A percentile compares a stretch with the other conserved stretches of the same genome.
phyloP scores from a whole-genome alignment of 2,329 filamentous ascomycete species.

The Ophiostoma himal-ulmi region DNA sequence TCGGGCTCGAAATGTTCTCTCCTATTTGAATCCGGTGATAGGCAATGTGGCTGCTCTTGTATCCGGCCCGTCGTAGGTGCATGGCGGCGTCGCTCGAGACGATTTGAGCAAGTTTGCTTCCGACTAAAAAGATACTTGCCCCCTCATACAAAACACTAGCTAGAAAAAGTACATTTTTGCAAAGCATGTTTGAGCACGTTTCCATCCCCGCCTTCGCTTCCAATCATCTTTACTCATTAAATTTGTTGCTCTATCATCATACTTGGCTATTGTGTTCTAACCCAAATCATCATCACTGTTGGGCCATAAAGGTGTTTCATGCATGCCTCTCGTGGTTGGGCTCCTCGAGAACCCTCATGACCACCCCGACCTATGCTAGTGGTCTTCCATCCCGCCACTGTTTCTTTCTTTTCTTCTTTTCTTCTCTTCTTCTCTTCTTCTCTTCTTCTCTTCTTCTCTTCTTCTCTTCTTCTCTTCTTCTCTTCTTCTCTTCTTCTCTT shows the following conservation, averaged over 20 bases:
- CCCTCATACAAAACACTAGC: slow-evolving; percentile 10
- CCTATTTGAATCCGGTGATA: not conserved
- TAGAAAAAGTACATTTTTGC: slow-evolving; percentile 1
- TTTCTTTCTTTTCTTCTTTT: not conserved
- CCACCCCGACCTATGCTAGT: not conserved
- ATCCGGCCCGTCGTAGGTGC: not conserved
- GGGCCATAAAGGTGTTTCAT: not conserved
- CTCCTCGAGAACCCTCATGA: not conserved
- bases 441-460: too few relatives aligned
- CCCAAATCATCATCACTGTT: not conserved
- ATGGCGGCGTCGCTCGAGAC: slow-evolving; percentile 13
- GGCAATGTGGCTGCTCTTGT: not conserved
- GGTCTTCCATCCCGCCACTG: not conserved
- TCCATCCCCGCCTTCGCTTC: not conserved
- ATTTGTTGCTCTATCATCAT: not conserved
- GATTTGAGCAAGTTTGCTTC: slow-evolving; percentile 26
- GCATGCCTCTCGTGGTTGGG: not conserved
- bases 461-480: not conserved
- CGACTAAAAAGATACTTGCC: slow-evolving; percentile 4
- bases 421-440: not conserved
- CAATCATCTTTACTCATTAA: not conserved
- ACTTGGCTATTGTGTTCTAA: not conserved
- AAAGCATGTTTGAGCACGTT: slow-evolving; percentile 13
- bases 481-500: not conserved
- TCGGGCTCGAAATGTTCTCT: not conserved